Percentiles rank a stretch among this genome's conserved stretches.
These are phyloP conservation scores for Didymellaceae sp. DNA, from an alignment of 2,329 filamentous ascomycete species.

Conservation along the genomic window DNA sequence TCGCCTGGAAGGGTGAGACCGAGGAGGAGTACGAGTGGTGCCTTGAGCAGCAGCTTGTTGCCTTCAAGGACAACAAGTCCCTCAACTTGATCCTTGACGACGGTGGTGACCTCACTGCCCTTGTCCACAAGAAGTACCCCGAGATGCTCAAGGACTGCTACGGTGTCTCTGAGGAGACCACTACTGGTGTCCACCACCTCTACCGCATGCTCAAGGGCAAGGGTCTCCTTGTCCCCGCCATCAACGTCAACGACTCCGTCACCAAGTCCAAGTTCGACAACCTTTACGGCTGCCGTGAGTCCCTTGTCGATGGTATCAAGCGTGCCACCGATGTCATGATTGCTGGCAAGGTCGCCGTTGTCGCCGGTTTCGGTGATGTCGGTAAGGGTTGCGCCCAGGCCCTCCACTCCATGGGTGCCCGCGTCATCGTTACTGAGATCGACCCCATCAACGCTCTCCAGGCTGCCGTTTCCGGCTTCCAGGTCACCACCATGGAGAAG, in stretches of 20 bases:
- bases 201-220: conserved; percentile 91
- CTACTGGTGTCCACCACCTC: conserved; percentile 98
- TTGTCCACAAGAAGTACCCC: conserved; percentile 98
- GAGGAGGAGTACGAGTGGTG: conserved; percentile 99
- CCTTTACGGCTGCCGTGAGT: conserved; percentile 99
- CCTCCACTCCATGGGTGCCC: conserved; percentile 95
- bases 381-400: conserved; percentile 98
- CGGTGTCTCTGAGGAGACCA: conserved; percentile 99
- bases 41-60: conserved; percentile 93
- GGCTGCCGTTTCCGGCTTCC: conserved; percentile 94
- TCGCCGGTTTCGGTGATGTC: conserved; percentile 98
- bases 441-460: conserved; percentile 99
- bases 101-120: conserved; percentile 93
- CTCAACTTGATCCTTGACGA: conserved; percentile 99
- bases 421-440: conserved; percentile 94
- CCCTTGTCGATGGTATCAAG: conserved; percentile 99
- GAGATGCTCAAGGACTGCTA: conserved; percentile 98
- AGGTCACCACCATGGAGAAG: conserved; percentile 98
- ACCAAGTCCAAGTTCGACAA: conserved; percentile 99
- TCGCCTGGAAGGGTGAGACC: conserved; percentile 88
- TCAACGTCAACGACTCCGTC: conserved; percentile 99
- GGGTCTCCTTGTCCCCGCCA: conserved; percentile 82
- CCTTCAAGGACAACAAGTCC: conserved; percentile 96
- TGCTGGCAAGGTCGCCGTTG: conserved; percentile 97
- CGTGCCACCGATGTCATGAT: conserved; percentile 99